Evolutionary conservation across 2,329 filamentous ascomycete species (phyloP).

Genomic region (Arthrocladium fulminans): DNA sequence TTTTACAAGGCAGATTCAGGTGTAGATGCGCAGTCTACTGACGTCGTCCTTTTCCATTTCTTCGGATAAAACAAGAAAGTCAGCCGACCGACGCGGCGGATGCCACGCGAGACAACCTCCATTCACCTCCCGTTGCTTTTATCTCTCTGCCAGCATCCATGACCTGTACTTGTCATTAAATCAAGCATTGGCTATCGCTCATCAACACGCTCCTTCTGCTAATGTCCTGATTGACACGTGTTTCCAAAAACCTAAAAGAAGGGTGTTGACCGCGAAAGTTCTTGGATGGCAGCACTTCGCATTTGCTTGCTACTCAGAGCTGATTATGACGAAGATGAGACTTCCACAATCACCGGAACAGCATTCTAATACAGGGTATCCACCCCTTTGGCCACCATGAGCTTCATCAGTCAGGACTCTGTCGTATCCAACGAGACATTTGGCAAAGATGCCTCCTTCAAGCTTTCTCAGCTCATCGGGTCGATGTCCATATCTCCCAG

Average conservation of each 20-base stretch:
- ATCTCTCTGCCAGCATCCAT: too few relatives aligned
- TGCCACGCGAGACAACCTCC: too few relatives aligned
- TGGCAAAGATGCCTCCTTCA: conserved; percentile 72
- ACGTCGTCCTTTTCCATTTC: too few relatives aligned
- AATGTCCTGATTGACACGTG: too few relatives aligned
- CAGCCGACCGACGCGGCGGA: neutral
- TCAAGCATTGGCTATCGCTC: neutral
- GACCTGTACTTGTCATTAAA: neutral
- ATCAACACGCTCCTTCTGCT: too few relatives aligned
- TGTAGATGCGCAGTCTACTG: neutral
- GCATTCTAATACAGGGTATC: conserved; percentile 17
- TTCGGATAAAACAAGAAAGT: neutral
- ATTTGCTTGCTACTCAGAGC: neutral
- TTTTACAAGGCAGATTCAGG: neutral
- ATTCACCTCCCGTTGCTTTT: too few relatives aligned
- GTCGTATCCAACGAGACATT: conserved; percentile 83
- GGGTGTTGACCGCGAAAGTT: conserved; percentile 3
- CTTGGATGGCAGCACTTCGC: conserved; percentile 6
- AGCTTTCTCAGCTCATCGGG: conserved; percentile 69
- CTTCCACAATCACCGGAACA: neutral
- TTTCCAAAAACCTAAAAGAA: neutral
- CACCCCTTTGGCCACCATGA: conserved; percentile 29
- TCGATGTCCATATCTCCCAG: conserved; percentile 90
- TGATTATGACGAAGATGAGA: conserved; percentile 12
- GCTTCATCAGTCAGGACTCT: conserved; percentile 35